Evolutionary conservation across 352 stramenopile species (phyloP).

Genomic region (Stramenopiles sp.): DNA sequence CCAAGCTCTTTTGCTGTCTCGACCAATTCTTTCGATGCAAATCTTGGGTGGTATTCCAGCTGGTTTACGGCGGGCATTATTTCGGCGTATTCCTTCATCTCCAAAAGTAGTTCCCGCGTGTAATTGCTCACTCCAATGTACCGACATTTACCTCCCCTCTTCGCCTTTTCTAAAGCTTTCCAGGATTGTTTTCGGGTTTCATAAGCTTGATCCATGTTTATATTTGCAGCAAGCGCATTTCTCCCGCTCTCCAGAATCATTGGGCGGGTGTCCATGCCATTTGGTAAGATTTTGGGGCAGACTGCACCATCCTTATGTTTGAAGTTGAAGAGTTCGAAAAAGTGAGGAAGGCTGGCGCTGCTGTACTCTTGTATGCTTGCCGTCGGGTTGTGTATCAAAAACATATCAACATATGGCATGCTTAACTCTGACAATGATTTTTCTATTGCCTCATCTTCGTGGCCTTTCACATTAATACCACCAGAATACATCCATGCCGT

Average conservation of each 20-base stretch:
- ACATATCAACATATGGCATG: not conserved
- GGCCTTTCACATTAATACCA: not conserved
- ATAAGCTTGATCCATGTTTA: not conserved
- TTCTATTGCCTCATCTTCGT: not conserved
- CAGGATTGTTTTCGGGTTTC: constrained; percentile 11
- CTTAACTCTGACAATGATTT: not conserved
- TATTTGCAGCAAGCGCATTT: not conserved
- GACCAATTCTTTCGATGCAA: constrained; percentile 35
- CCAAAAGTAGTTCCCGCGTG: constrained; percentile 25
- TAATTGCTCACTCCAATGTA: constrained; percentile 47
- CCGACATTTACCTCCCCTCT: constrained; percentile 16
- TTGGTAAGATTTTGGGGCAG: not conserved
- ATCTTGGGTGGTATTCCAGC: constrained; percentile 43
- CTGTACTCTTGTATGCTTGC: not conserved
- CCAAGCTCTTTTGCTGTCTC: constrained; percentile 31
- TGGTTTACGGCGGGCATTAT: constrained; percentile 43
- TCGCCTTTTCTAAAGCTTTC: constrained; percentile 12
- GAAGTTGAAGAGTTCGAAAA: not conserved
- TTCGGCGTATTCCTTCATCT: constrained; percentile 29
- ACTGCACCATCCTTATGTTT: constrained; percentile 6
- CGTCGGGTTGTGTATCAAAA: constrained; percentile 8
- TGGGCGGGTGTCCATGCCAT: not conserved
- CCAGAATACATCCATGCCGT: not conserved
- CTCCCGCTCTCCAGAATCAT: not conserved
- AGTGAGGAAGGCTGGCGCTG: not conserved